Base-by-base conservation (phyloP, 2,329 filamentous ascomycete genomes). In the Pseudogymnoascus sp. region DNA sequence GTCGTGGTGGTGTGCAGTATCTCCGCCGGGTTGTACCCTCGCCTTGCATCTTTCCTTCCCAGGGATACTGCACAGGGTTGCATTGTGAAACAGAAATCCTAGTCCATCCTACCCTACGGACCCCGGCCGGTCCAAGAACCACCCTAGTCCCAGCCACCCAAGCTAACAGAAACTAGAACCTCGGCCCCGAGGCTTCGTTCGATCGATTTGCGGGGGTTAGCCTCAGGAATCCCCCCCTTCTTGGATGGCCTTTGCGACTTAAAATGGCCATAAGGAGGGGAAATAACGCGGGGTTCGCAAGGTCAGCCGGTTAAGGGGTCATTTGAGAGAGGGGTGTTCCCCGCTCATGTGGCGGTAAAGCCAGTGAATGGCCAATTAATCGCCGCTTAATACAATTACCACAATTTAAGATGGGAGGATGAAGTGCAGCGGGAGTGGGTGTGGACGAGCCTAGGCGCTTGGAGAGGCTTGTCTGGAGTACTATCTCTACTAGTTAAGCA, bases 281-380 rank as follows among this genome's bases (percentile, higher is more conserved):
- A 57, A 57, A 1, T 21, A 57, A 17, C n/a, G 50, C 50, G 50
- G 50, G 50, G 50, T 57, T 57, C 50, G 50, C 50, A 57, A 57
- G 50, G 28, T 57, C 50, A 33, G 11, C 50, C 50, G 28, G 50
- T 57, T 33, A 57, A 4, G 50, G 50, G 50, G 13, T 33, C 0
- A 2, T 19, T 8, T 19, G 50, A 19, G n/a, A 19, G 2, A 8
- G 9, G 28, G 10, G 10, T 33, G 17, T 33, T 57, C 28, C 10
- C 50, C n/a, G 28, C 28, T 57, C 28, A 5, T 6, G 17, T 57
- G 6, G n/a, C 4, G 33, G 28, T 13, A 3, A 57, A 6, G 26
- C 4, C 28, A 33, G n/a, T 19, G 50, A 33, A 21, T 57, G 50
- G 50, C 50, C 28, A 57, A 57, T 57, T 57, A 57, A 17, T 57